These are phyloP conservation scores for Picochlorum sp. DNA, from an alignment of 139 green algal genomes.

Conservation along the genomic window DNA sequence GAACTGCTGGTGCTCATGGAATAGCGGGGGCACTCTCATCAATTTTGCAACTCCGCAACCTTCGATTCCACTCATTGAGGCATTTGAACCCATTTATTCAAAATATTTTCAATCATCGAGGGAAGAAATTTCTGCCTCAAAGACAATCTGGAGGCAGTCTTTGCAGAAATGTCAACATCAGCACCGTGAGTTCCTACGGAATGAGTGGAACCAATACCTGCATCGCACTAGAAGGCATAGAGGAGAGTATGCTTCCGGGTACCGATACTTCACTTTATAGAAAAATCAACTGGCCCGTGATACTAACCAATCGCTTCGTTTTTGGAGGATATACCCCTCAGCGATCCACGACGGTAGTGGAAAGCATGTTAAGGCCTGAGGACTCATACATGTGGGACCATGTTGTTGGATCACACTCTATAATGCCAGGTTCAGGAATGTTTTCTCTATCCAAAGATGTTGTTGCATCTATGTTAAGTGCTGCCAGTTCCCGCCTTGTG, in stretches of 20 bases:
- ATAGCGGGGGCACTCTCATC: slow-evolving; percentile 30
- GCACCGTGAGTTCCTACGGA: slow-evolving; percentile 22
- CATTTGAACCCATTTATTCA: slow-evolving; percentile 52
- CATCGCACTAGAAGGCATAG: not conserved
- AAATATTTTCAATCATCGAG: slow-evolving; percentile 10
- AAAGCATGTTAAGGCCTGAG: too few relatives aligned
- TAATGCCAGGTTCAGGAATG: slow-evolving; percentile 63
- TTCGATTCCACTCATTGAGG: slow-evolving; percentile 45
- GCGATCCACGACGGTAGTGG: too few relatives aligned
- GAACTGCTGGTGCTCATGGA: slow-evolving; percentile 54
- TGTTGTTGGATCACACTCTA: slow-evolving; percentile 33
- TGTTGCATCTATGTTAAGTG: not conserved
- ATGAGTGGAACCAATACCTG: slow-evolving; percentile 31
- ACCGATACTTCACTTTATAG: too few relatives aligned
- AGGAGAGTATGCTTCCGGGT: too few relatives aligned
- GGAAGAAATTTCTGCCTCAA: not conserved
- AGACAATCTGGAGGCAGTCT: not conserved
- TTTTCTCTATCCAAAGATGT: slow-evolving; percentile 29
- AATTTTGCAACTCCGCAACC: slow-evolving; percentile 9
- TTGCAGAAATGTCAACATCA: not conserved
- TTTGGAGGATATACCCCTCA: too few relatives aligned
- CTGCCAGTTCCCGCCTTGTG: slow-evolving; percentile 4
- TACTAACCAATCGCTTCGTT: too few relatives aligned
- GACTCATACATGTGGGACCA: slow-evolving; percentile 46
- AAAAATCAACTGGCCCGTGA: too few relatives aligned